These are phyloP conservation scores for Tetracladium marchalianum DNA, from an alignment of 495 filamentous ascomycete species.

Conservation along the genomic window DNA sequence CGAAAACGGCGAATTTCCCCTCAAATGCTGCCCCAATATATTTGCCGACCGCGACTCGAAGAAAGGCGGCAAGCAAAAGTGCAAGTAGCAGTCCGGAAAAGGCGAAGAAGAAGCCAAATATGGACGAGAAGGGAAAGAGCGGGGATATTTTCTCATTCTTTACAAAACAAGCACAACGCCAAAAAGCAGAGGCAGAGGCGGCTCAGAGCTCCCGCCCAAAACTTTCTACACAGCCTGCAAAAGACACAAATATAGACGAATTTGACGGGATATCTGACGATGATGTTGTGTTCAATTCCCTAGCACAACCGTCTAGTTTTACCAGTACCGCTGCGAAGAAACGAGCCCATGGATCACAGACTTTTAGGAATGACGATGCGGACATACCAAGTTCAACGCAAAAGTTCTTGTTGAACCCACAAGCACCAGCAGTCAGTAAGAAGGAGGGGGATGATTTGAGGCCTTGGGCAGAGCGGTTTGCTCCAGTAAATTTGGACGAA, in stretches of 20 bases:
- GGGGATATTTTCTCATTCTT: constrained; percentile 42
- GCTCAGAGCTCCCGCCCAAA: constrained; percentile 2
- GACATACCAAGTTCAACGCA: constrained; percentile 16
- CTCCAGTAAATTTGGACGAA: constrained; percentile 62
- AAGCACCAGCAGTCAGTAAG: constrained; percentile 6
- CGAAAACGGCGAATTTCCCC: constrained; percentile 14
- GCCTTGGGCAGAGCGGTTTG: constrained; percentile 85
- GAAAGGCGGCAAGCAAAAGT: constrained; percentile 21
- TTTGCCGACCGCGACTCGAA: constrained; percentile 6
- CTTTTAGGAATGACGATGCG: constrained; percentile 8
- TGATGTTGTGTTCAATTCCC: constrained; percentile 35
- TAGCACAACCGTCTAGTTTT: constrained; percentile 29
- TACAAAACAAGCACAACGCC: constrained; percentile 38
- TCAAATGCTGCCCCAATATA: constrained; percentile 16
- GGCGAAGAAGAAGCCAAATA: constrained; percentile 25
- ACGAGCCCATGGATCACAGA: constrained; percentile 18
- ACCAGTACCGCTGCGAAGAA: constrained; percentile 35
- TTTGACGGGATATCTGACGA: constrained; percentile 33
- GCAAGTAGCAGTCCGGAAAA: constrained; percentile 43
- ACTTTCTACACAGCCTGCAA: neutral
- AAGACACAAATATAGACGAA: constrained; percentile 3
- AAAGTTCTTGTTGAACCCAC: constrained; percentile 28
- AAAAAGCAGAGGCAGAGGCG: constrained; percentile 12
- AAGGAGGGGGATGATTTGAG: constrained; percentile 31
- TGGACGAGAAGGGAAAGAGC: constrained; percentile 31